Evolutionary conservation across 148 eudicot species (phyloP), one percentile per base, ranked within the genome.

Genomic region (Rhododendron henanense): DNA sequence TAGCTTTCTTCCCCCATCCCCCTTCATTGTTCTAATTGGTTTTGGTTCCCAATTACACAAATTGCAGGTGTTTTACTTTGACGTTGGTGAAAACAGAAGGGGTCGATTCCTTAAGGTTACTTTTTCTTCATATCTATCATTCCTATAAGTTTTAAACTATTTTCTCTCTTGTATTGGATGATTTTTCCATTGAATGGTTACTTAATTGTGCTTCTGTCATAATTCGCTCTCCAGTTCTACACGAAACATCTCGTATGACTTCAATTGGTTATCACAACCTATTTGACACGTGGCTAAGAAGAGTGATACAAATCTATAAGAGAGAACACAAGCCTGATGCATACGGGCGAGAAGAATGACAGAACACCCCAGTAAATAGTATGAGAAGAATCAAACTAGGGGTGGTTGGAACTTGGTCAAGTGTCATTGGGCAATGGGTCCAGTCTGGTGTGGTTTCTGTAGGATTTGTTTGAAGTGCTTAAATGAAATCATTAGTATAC

Each of bases 21-120:
- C 71, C 14, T 79, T 21, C 53, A 51, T 31, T 7, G 10, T 53
- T 45, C 41, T 47, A 39, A 4, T 83, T 23, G 31, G 35, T 39
- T 86, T 53, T 14, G 15, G 15, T 53, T 53, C 57, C 57, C 57
- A 2, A 3, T 14, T 53, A 13, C 57, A 14, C 71, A 65, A 65
- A 65, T 65, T 90, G 39, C 91, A 95, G 99, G 97, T 95, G 81
- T 96, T 96, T 88, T 96, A 96, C 88, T 96, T 96, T 80, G 99
- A 96, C 89, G 91, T 96, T 85, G 98, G 98, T 11, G 98, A 96
- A 87, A 96, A 96, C 79, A 90, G 98, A 44, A 92, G 98, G 91
- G 99, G 99, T 41, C 98, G 99, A 74, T 96, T 95, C 91, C 86
- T 96, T 86, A 95, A 95, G 95, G 99, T 96, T 86, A 44, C 75